Percentiles rank a stretch among this genome's conserved stretches.
These are phyloP conservation scores for Colletotrichum theobromicola DNA, from an alignment of 2,329 filamentous ascomycete genomes.

Conservation along the genomic window DNA sequence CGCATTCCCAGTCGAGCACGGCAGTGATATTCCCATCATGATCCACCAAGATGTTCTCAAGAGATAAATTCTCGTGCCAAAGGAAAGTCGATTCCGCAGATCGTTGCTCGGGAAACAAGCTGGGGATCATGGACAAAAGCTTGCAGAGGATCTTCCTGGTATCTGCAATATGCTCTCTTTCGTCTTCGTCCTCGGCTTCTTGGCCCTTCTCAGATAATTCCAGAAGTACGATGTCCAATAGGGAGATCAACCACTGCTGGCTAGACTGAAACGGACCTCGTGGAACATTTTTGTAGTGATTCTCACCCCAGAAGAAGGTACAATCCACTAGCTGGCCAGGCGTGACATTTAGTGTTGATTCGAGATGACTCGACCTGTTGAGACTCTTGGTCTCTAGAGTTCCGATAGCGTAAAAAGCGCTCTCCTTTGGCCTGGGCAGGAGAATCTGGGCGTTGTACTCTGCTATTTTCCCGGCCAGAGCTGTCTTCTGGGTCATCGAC, in stretches of 20 bases:
- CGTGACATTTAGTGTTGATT: not conserved
- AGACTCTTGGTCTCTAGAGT: too few species aligned
- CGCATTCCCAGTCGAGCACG: conserved; percentile 49
- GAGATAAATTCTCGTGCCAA: conserved; percentile 40
- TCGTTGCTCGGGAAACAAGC: conserved; percentile 33
- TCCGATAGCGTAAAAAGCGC: not conserved
- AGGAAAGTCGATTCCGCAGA: conserved; percentile 34
- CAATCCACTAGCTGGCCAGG: conserved; percentile 33
- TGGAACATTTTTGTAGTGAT: conserved; percentile 33
- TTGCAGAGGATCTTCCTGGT: conserved; percentile 27
- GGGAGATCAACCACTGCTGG: conserved; percentile 39
- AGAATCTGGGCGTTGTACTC: conserved; percentile 29
- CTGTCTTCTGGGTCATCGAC: conserved; percentile 34
- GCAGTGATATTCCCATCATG: conserved; percentile 37
- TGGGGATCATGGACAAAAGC: conserved; percentile 34
- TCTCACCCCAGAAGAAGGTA: conserved; percentile 37
- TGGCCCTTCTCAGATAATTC: conserved; percentile 28
- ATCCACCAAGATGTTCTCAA: conserved; percentile 45
- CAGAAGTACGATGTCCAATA: conserved; percentile 32
- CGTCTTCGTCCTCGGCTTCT: conserved; percentile 30
- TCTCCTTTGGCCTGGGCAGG: not conserved
- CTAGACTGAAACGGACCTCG: conserved; percentile 42
- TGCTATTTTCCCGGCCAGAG: conserved; percentile 33
- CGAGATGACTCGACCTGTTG: too few species aligned
- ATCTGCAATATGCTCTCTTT: conserved; percentile 34